Conservation (phyloP, 768 basidiomycete genomes). For the Amanita phalloides region DNA sequence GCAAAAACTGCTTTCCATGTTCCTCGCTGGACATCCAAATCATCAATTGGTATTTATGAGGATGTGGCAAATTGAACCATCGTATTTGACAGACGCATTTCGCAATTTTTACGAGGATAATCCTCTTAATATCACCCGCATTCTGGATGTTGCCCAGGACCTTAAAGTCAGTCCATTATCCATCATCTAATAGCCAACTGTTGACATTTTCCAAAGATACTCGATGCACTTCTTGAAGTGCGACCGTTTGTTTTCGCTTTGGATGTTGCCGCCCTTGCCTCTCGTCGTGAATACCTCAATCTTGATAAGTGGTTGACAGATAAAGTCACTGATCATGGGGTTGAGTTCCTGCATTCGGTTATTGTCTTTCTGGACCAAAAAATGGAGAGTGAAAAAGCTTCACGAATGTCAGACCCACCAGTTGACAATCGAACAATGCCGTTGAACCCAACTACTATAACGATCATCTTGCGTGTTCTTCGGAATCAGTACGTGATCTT, state of each 20-base stretch:
- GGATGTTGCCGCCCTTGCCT: constrained; percentile 90
- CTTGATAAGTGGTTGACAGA: constrained; percentile 95
- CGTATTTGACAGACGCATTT: constrained; percentile 80
- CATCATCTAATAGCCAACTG: not conserved
- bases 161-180: constrained; percentile 51
- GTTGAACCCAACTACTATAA: constrained; percentile 79
- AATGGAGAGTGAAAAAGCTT: constrained; percentile 79
- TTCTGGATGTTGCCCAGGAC: constrained; percentile 92
- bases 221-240: constrained; percentile 86
- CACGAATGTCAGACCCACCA: constrained; percentile 66
- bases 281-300: constrained; percentile 87
- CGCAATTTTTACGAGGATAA: constrained; percentile 88
- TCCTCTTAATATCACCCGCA: constrained; percentile 87
- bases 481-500: constrained; percentile 58
- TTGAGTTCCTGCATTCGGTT: constrained; percentile 79
- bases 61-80: constrained; percentile 84
- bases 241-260: constrained; percentile 84
- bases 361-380: constrained; percentile 88
- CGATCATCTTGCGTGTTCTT: constrained; percentile 85
- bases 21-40: constrained; percentile 86
- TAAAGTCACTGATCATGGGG: constrained; percentile 72
- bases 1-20: constrained; percentile 76
- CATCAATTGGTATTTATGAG: constrained; percentile 97
- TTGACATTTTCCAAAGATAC: constrained; percentile 41
- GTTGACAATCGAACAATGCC: constrained; percentile 77